A percentile compares a stretch with the other conserved stretches of the same genome.
phyloP scores from a whole-genome alignment of 164 flowering plant genomes.

The Protea cynaroides region DNA sequence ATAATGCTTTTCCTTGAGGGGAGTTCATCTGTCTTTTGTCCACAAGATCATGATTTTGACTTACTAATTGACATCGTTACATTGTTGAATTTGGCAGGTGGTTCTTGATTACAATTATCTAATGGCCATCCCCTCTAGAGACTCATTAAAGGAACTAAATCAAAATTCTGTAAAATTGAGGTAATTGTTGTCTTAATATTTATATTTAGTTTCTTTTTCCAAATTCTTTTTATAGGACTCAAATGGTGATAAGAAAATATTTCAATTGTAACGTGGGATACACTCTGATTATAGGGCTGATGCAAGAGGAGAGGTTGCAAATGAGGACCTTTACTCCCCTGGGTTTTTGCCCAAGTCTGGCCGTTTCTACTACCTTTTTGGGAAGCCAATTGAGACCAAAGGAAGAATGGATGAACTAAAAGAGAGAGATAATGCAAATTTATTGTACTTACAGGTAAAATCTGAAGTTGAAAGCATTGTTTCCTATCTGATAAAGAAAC shows the following conservation, averaged over 20 bases:
- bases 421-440: slow-evolving; percentile 47
- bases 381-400: slow-evolving; percentile 68
- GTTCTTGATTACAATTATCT: slow-evolving; percentile 70
- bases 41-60: background rate
- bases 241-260: background rate
- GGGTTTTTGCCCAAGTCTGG: slow-evolving; percentile 74
- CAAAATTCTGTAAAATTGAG: slow-evolving; percentile 29
- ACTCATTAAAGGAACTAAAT: slow-evolving; percentile 27
- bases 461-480: slow-evolving; percentile 50
- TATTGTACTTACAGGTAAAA: slow-evolving; percentile 56
- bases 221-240: no score
- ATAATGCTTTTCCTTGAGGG: background rate
- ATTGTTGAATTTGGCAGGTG: slow-evolving; percentile 15
- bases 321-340: slow-evolving; percentile 45
- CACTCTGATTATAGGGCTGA: slow-evolving; percentile 30
- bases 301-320: slow-evolving; percentile 43
- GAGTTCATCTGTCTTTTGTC: background rate
- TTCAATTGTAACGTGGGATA: background rate
- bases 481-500: slow-evolving; percentile 53
- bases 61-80: background rate
- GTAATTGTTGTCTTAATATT: slow-evolving; percentile 19
- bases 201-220: background rate
- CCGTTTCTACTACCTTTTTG: slow-evolving; percentile 74
- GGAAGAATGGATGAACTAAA: slow-evolving; percentile 42
- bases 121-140: slow-evolving; percentile 58